phyloP scores from a whole-genome alignment of 2,329 filamentous ascomycete species.

The Tolypocladium cylindrosporum region DNA sequence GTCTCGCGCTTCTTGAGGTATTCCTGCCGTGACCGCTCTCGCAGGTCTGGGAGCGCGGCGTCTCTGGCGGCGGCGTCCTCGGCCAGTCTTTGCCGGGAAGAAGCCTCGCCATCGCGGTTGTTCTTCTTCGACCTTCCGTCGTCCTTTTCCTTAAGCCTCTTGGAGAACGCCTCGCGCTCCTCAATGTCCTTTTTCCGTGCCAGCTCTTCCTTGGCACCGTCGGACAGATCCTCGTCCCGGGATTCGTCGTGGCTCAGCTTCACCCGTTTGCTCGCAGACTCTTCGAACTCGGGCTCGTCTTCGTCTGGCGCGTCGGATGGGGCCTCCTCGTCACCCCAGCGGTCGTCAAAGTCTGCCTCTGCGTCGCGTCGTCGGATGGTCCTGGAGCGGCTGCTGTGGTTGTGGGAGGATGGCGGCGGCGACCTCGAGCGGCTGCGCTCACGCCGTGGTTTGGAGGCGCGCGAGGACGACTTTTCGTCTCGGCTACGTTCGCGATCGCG shows the following conservation, averaged over 20 bases:
- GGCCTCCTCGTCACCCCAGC: conserved; percentile 72
- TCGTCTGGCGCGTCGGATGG: conserved; percentile 29
- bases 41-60: conserved; percentile 68
- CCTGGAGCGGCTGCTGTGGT: conserved; percentile 23
- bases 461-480: conserved; percentile 18
- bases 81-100: conserved; percentile 39
- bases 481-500: conserved; percentile 21
- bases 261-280: conserved; percentile 61
- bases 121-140: conserved; percentile 59
- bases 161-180: conserved; percentile 74
- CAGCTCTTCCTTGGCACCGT: conserved; percentile 46
- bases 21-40: conserved; percentile 77
- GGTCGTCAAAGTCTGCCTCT: conserved; percentile 54
- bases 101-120: conserved; percentile 45
- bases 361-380: conserved; percentile 31
- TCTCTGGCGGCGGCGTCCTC: conserved; percentile 54
- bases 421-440: conserved; percentile 24
- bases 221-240: conserved; percentile 41
- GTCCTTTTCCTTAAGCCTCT: conserved; percentile 63
- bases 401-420: conserved; percentile 13
- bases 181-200: conserved; percentile 56
- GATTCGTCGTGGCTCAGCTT: conserved; percentile 50
- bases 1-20: conserved; percentile 90
- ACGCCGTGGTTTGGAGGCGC: conserved; percentile 15
- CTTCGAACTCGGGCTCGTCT: conserved; percentile 48